phyloP scores from a whole-genome alignment of 2,329 filamentous ascomycete species.

The Aspergillus texensis region DNA sequence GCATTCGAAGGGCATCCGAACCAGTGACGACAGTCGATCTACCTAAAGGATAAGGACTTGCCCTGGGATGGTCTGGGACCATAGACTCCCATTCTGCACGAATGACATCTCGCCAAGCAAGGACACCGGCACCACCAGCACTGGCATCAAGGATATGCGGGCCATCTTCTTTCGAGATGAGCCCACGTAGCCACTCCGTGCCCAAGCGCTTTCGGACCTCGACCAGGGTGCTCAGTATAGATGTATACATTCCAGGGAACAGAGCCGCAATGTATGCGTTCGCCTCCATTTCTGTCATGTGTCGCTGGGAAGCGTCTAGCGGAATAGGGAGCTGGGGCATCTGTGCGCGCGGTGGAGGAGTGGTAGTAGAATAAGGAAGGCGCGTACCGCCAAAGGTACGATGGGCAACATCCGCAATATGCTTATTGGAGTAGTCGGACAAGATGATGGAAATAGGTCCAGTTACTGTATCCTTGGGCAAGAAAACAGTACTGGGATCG shows the following conservation, averaged over 20 bases:
- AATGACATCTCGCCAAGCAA: slow-evolving; percentile 71
- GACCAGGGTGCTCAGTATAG: slow-evolving; percentile 57
- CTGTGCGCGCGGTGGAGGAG: slow-evolving; percentile 56
- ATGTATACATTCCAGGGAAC: slow-evolving; percentile 64
- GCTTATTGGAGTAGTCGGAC: slow-evolving; percentile 68
- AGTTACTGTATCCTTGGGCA: slow-evolving; percentile 71
- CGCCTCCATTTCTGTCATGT: slow-evolving; percentile 64
- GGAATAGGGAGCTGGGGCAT: slow-evolving; percentile 61
- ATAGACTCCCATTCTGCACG: slow-evolving; percentile 79
- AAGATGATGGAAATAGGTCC: slow-evolving; percentile 72
- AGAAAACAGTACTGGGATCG: slow-evolving; percentile 70
- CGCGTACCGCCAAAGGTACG: slow-evolving; percentile 74
- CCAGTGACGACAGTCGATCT: slow-evolving; percentile 81
- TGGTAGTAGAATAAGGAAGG: slow-evolving; percentile 76
- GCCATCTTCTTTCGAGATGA: slow-evolving; percentile 60
- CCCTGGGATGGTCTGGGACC: slow-evolving; percentile 46
- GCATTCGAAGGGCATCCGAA: slow-evolving; percentile 72
- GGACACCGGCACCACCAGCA: slow-evolving; percentile 61
- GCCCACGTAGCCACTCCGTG: slow-evolving; percentile 58
- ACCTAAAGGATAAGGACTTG: slow-evolving; percentile 53
- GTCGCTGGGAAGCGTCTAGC: slow-evolving; percentile 56
- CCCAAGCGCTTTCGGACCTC: slow-evolving; percentile 65
- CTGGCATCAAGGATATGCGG: slow-evolving; percentile 64
- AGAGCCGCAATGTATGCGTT: slow-evolving; percentile 62
- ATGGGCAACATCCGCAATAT: slow-evolving; percentile 73